phyloP scores from a whole-genome alignment of 139 green algal genomes.

The Zygnema cylindricum region DNA sequence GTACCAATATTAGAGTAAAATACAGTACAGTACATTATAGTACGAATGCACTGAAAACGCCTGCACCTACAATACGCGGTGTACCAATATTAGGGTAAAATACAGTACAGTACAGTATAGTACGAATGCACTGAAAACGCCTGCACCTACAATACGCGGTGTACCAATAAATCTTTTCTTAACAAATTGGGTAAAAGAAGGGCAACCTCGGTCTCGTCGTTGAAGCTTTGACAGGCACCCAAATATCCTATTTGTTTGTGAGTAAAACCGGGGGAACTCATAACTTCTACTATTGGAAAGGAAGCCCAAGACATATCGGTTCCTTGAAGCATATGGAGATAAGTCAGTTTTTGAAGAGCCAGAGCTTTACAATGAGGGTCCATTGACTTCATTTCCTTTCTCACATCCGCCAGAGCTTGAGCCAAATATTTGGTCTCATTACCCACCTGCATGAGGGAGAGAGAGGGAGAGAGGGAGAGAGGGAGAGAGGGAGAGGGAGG shows the following conservation, averaged over 20 bases:
- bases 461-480: too few species aligned
- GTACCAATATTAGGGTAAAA: too few species aligned
- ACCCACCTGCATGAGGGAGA: neutral
- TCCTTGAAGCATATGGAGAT: constrained; percentile 66
- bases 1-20: too few species aligned
- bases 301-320: constrained; percentile 63
- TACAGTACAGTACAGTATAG: too few species aligned
- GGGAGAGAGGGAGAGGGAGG: too few species aligned
- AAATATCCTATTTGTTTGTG: constrained; percentile 64
- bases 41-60: too few species aligned
- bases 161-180: constrained; percentile 72
- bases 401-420: constrained; percentile 43
- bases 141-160: too few species aligned
- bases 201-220: constrained; percentile 64
- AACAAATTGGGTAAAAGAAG: constrained; percentile 66
- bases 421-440: constrained; percentile 31
- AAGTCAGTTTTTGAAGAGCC: constrained; percentile 67
- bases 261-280: constrained; percentile 7
- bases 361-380: constrained; percentile 60
- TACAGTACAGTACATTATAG: too few species aligned
- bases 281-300: constrained; percentile 67
- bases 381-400: constrained; percentile 45
- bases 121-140: too few species aligned
- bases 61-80: too few species aligned
- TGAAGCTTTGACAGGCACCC: constrained; percentile 61